Evolutionary conservation across 73 alveolate genomes (phyloP).

Genomic region (Diophrys appendiculata): DNA sequence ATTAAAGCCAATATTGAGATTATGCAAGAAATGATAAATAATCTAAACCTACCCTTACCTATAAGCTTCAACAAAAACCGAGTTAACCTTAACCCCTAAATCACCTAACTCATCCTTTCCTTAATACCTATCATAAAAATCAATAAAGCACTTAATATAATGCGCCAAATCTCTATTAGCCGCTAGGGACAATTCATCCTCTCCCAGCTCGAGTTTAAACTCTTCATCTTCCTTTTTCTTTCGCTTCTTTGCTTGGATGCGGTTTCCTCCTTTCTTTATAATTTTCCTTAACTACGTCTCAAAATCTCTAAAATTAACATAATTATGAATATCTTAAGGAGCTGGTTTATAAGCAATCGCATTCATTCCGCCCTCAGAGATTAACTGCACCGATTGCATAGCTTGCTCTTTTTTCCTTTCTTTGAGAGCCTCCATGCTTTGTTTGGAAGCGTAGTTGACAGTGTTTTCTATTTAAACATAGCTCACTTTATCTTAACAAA

Average conservation of each 20-base stretch:
- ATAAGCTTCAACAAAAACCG: not conserved
- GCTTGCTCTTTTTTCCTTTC: slow-evolving; percentile 13
- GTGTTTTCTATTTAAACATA: slow-evolving; percentile 41
- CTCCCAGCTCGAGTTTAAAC: slow-evolving; percentile 12
- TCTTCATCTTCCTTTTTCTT: slow-evolving; percentile 39
- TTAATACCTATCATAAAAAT: not conserved
- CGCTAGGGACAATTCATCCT: slow-evolving; percentile 40
- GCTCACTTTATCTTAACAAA: slow-evolving; percentile 24
- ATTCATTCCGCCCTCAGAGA: not conserved
- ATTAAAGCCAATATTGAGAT: not conserved
- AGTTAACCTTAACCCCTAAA: not conserved
- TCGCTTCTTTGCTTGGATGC: slow-evolving; percentile 42
- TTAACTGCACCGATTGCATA: slow-evolving; percentile 5
- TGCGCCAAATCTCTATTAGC: slow-evolving; percentile 26
- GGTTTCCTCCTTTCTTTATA: slow-evolving; percentile 45
- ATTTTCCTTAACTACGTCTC: slow-evolving; percentile 45
- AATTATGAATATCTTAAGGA: not conserved
- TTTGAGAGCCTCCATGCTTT: not conserved
- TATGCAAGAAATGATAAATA: no score
- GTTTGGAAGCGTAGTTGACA: not conserved
- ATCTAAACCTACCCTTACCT: not conserved
- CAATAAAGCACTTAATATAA: slow-evolving; percentile 32
- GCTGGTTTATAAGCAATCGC: not conserved
- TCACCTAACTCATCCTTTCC: not conserved
- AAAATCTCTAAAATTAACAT: slow-evolving; percentile 42